A percentile compares a stretch with the other conserved stretches of the same genome.
Evolutionary conservation across 345 rosid genomes (phyloP).

Genomic region (Corymbia maculata): DNA sequence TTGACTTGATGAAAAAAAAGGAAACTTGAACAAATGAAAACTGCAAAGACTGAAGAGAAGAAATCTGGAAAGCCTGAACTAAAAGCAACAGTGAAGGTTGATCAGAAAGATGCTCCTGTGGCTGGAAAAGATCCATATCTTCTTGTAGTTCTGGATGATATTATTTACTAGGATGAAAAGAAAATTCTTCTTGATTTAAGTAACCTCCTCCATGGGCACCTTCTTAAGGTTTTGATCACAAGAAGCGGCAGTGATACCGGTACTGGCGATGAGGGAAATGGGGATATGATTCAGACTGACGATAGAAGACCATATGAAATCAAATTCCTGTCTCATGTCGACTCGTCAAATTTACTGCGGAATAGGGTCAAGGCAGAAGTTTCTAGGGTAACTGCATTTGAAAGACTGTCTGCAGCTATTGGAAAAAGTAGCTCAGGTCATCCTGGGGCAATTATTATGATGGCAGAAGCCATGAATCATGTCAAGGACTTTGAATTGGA

Average conservation of each 20-base stretch:
- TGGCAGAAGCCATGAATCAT: conserved; percentile 1
- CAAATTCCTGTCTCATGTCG: not conserved
- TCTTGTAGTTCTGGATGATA: conserved; percentile 1
- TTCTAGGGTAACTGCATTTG: not conserved
- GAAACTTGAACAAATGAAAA: not conserved
- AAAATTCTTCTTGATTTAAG: not conserved
- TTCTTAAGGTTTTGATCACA: not conserved
- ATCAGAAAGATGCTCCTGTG: not conserved
- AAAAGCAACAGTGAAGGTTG: not conserved
- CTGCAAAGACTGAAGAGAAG: not conserved
- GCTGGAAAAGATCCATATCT: not conserved
- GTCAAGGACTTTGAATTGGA: not conserved
- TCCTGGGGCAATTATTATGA: not conserved
- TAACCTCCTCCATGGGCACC: not conserved
- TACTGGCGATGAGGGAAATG: not conserved
- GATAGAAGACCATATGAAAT: not conserved
- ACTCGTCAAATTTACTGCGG: not conserved
- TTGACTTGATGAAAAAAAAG: not conserved
- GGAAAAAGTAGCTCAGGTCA: not conserved
- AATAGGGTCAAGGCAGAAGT: not conserved
- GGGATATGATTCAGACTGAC: not conserved
- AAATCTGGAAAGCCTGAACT: not conserved
- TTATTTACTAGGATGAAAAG: not conserved
- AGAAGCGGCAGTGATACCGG: not conserved
- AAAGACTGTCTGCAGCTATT: not conserved